Base-by-base conservation (phyloP, 139 green algal species). In the Coelastrella sp. region DNA sequence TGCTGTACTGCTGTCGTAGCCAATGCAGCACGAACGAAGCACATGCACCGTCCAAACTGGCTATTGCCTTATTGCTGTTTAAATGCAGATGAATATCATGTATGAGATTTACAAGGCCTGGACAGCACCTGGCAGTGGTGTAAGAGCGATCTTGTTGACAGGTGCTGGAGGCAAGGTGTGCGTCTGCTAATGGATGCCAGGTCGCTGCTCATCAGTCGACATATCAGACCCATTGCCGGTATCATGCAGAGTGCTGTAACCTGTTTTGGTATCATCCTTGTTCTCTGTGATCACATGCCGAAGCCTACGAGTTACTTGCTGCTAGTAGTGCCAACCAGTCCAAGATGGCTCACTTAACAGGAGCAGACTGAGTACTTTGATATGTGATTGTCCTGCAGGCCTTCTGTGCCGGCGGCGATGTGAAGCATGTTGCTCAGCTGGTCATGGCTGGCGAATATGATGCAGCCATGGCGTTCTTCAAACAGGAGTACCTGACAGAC, bases 401-500 rank as follows among this genome's bases (percentile, higher is more conserved):
- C 0, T 97, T 98, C 71, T 97, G 95, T 84, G 93, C 94, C 8
- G 95, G 95, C 30, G 95, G 95, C 0, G 95, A 98, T 72, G 95
- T 98, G 0, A 97, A 97, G 60, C 50, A 83, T 2, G 85, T 93
- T 1, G 93, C 95, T 34, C 63, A 92, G 72, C 30, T 72, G 0
- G 87, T 86, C 0, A 48, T 74, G 41, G 57, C 50, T 8, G 88
- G 86, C 23, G 48, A 90, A 37, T 23, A 68, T 2, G 57, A 79
- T 17, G 30, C 50, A 6, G 84, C 75, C 38, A 60, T 83, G 3
- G 68, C 51, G 0, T 94, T 96, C 59, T 96, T 96, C 88, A 45
- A 76, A n/a, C 30, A 30, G 3, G 91, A 95, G 84, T 95, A 94
- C 69, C 8, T 35, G 27, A 79, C 91, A 48, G 85, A 95, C 83